Evolutionary conservation across 2,329 filamentous ascomycete species (phyloP).

Genomic region (Ophiostoma tasmaniense): DNA sequence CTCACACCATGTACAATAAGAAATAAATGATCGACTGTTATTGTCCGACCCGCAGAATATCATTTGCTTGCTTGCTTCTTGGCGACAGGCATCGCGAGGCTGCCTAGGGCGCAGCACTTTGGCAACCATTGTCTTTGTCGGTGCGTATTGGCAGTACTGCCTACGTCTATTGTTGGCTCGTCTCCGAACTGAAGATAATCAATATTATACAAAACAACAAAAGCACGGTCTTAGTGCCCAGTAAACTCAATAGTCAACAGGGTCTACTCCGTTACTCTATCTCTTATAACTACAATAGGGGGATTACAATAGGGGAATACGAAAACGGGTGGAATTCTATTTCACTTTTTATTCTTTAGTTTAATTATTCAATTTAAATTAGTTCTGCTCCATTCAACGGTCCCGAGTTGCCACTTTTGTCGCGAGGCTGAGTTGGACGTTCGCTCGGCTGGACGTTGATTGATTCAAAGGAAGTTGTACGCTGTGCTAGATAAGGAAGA

Average conservation of each 20-base stretch:
- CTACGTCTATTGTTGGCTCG: too few species aligned
- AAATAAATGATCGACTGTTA: not conserved
- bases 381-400: not conserved
- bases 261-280: not conserved
- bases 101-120: not conserved
- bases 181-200: too few species aligned
- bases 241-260: too few species aligned
- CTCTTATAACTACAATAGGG: not conserved
- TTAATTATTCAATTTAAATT: too few species aligned
- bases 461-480: too few species aligned
- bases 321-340: not conserved
- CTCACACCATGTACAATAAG: too few species aligned
- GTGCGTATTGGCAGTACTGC: too few species aligned
- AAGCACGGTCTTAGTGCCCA: too few species aligned
- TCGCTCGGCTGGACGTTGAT: too few species aligned
- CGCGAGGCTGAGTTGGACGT: not conserved
- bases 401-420: not conserved
- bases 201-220: too few species aligned
- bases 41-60: not conserved
- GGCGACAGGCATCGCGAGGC: not conserved
- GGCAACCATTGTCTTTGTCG: too few species aligned
- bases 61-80: not conserved
- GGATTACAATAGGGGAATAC: not conserved
- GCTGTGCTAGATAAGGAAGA: not conserved
- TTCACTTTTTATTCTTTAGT: too few species aligned